A percentile compares a stretch with the other conserved stretches of the same genome.
Conservation (phyloP, 2,329 filamentous ascomycete genomes). For the Epichloe brachyelytri region DNA sequence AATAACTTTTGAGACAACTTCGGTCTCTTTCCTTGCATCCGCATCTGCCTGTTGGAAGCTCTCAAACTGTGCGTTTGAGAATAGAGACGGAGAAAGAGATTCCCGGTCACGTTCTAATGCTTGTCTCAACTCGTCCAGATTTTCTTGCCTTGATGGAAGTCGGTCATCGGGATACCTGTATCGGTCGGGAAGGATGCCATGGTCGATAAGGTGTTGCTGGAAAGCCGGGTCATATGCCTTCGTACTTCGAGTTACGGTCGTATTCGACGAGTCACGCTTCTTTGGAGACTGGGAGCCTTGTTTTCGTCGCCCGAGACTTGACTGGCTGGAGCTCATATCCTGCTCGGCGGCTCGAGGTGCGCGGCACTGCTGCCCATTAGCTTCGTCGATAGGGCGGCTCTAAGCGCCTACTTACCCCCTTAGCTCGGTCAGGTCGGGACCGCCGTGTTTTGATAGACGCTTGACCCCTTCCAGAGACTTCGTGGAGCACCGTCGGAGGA, state of each 20-base stretch:
- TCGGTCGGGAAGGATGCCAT: slow-evolving; percentile 7
- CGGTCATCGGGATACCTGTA: slow-evolving; percentile 9
- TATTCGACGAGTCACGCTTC: no score
- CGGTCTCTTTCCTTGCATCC: slow-evolving; percentile 20
- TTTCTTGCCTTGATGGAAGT: slow-evolving; percentile 7
- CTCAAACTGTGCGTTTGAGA: slow-evolving; percentile 18
- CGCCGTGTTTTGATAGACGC: not conserved
- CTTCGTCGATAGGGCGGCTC: not conserved
- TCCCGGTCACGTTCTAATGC: slow-evolving; percentile 5
- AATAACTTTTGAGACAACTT: slow-evolving; percentile 18
- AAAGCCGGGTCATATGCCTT: slow-evolving; percentile 11
- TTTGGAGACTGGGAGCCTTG: no score
- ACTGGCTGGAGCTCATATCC: not conserved
- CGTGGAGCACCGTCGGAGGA: no score
- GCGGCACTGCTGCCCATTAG: not conserved
- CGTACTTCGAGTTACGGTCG: slow-evolving; percentile 5
- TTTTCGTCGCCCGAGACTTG: no score
- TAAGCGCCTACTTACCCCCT: not conserved
- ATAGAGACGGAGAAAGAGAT: slow-evolving; percentile 24
- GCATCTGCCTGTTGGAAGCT: slow-evolving; percentile 17
- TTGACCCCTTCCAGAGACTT: not conserved
- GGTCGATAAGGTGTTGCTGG: slow-evolving; percentile 11
- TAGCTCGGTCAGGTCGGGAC: not conserved
- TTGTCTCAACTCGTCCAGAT: slow-evolving; percentile 10
- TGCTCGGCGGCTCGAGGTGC: not conserved